Percentiles rank a stretch among this genome's conserved stretches.
Conservation (phyloP, 2,329 filamentous ascomycete genomes). For the Drechslerella dactyloides region DNA sequence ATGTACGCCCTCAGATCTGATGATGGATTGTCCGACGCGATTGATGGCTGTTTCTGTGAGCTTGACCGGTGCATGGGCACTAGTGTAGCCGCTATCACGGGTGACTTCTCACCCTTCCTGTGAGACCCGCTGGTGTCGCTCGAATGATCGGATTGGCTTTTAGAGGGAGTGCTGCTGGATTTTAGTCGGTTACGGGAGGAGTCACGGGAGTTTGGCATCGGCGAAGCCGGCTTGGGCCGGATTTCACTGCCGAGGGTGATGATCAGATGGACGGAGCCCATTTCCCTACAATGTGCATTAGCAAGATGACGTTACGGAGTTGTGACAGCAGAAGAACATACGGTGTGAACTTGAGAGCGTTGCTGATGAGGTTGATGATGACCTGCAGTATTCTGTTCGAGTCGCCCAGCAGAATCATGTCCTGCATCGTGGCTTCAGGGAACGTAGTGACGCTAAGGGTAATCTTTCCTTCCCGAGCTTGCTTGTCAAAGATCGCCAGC, state of each 20-base stretch:
- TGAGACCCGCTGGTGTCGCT: conserved; percentile 5
- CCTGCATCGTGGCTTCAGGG: conserved; percentile 64
- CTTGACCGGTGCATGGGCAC: conserved; percentile 3
- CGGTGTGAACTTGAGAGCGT: conserved; percentile 89
- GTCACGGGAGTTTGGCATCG: conserved; percentile 30
- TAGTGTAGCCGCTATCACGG: neutral
- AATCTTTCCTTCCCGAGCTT: conserved; percentile 79
- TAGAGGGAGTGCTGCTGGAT: conserved; percentile 11
- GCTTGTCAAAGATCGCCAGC: conserved; percentile 85
- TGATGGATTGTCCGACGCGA: conserved; percentile 18
- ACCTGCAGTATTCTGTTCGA: conserved; percentile 88
- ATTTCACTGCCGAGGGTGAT: conserved; percentile 35
- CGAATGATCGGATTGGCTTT: conserved; percentile 29
- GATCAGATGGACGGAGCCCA: conserved; percentile 26
- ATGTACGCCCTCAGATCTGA: conserved; percentile 62
- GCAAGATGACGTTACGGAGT: neutral
- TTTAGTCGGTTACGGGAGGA: conserved; percentile 36
- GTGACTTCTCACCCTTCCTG: conserved; percentile 22
- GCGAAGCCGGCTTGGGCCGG: conserved; percentile 16
- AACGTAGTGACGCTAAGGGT: conserved; percentile 73
- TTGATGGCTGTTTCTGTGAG: conserved; percentile 24
- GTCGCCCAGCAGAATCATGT: conserved; percentile 92
- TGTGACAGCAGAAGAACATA: conserved; percentile 6
- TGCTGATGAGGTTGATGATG: conserved; percentile 89
- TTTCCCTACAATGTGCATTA: conserved; percentile 25